A percentile compares a stretch with the other conserved stretches of the same genome.
Evolutionary conservation across 1,284 basidiomycete genomes (phyloP).

Genomic region (Sporisorium graminicola): DNA sequence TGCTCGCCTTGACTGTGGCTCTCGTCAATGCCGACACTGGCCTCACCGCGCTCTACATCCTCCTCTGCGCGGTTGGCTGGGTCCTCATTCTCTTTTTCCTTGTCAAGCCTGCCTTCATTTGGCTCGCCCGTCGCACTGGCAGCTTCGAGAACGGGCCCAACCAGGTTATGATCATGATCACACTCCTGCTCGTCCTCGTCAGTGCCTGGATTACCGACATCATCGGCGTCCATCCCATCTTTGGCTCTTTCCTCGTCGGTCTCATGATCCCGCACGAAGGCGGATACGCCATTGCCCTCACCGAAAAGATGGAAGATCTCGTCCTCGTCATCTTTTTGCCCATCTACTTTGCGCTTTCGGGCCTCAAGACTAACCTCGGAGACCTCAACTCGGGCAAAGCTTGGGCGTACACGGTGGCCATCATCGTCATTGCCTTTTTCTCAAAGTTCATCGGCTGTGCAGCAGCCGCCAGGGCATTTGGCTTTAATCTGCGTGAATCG

Average conservation of each 20-base stretch:
- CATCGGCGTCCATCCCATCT: conserved; percentile 90
- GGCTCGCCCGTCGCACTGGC: conserved; percentile 83
- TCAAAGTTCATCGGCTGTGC: conserved; percentile 77
- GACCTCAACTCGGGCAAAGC: conserved; percentile 71
- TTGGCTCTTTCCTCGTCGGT: conserved; percentile 85
- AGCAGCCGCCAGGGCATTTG: conserved; percentile 76
- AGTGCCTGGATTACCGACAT: conserved; percentile 90
- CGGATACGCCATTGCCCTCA: conserved; percentile 76
- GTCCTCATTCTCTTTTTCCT: conserved; percentile 82
- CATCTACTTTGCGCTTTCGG: conserved; percentile 85
- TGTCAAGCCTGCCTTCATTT: conserved; percentile 76
- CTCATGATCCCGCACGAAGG: conserved; percentile 89
- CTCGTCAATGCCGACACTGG: conserved; percentile 86
- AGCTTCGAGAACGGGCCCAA: conserved; percentile 82
- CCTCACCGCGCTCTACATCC: conserved; percentile 81
- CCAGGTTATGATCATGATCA: conserved; percentile 81
- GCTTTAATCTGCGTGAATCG: conserved; percentile 83
- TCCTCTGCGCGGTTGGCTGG: conserved; percentile 86
- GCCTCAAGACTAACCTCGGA: conserved; percentile 85
- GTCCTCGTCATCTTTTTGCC: conserved; percentile 78
- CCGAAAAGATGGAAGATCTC: conserved; percentile 74
- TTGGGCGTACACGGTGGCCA: conserved; percentile 88
- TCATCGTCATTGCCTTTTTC: conserved; percentile 83
- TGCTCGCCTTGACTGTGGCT: conserved; percentile 84
- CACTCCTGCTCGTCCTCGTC: conserved; percentile 80